These are phyloP conservation scores for Fusarium acutatum DNA, from an alignment of 2,329 filamentous ascomycete genomes.

Conservation along the genomic window DNA sequence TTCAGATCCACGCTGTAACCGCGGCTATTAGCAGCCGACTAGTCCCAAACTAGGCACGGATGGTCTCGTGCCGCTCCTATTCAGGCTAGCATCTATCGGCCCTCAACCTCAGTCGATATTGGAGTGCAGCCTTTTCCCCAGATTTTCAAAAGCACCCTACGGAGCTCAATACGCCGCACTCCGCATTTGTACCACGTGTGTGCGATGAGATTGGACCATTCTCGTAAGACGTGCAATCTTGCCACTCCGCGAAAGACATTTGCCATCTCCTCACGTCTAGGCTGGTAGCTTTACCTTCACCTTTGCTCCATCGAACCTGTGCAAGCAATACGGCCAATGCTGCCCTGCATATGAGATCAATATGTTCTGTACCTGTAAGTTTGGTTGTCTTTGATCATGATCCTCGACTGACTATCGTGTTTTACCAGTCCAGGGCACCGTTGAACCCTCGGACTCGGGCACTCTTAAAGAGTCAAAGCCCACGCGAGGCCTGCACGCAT, in stretches of 20 bases:
- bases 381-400: no score
- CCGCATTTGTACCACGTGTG: background rate
- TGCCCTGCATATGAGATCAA: background rate
- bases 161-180: background rate
- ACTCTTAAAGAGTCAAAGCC: background rate
- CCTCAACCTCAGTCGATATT: background rate
- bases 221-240: background rate
- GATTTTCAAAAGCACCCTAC: background rate
- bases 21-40: background rate
- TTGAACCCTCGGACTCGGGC: background rate
- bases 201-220: background rate
- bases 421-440: background rate
- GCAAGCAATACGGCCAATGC: background rate
- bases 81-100: background rate
- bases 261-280: background rate
- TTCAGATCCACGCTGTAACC: background rate
- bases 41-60: background rate
- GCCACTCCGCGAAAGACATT: background rate
- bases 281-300: background rate
- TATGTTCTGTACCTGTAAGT: background rate
- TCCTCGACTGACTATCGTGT: background rate
- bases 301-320: background rate
- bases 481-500: background rate
- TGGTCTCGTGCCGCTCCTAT: background rate
- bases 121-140: background rate